Percentiles rank a stretch among this genome's conserved stretches.
Evolutionary conservation across 768 basidiomycete species (phyloP).

Genomic region (Sporobolomyces roseus): DNA sequence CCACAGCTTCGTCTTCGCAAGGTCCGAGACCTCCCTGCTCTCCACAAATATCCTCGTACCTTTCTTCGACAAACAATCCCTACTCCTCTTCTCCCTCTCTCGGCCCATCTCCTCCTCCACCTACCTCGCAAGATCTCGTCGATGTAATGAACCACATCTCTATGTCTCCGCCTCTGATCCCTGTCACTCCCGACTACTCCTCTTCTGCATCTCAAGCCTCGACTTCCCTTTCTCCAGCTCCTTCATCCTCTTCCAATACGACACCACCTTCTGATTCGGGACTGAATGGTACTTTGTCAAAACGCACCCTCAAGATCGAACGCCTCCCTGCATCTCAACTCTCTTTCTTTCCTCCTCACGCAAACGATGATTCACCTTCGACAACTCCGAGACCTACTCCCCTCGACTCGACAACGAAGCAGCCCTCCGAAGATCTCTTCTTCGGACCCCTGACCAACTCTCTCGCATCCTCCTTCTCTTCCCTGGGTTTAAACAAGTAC

Average conservation of each 20-base stretch:
- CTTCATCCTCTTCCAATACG: not conserved
- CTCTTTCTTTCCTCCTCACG: constrained; percentile 33
- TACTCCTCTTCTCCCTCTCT: constrained; percentile 9
- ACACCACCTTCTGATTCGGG: not conserved
- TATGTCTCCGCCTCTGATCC: not conserved
- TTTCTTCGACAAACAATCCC: constrained; percentile 4
- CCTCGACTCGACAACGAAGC: not conserved
- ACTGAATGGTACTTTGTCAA: not conserved
- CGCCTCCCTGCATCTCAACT: constrained; percentile 23
- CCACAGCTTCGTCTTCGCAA: not conserved
- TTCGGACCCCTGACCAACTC: constrained; percentile 24
- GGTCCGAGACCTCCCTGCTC: no score
- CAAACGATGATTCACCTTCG: not conserved
- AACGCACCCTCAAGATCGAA: constrained; percentile 27
- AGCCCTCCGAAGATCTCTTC: not conserved
- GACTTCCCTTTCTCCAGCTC: not conserved
- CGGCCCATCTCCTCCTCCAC: not conserved
- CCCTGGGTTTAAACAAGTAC: constrained; percentile 7
- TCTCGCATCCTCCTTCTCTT: constrained; percentile 3
- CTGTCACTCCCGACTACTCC: not conserved
- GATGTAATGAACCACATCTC: not conserved
- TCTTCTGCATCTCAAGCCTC: not conserved
- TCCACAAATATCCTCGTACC: no score
- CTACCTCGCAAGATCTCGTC: not conserved
- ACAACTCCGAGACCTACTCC: not conserved